These are phyloP conservation scores for Colletotrichum tamarilloi DNA, from an alignment of 2,329 filamentous ascomycete species.

Conservation along the genomic window DNA sequence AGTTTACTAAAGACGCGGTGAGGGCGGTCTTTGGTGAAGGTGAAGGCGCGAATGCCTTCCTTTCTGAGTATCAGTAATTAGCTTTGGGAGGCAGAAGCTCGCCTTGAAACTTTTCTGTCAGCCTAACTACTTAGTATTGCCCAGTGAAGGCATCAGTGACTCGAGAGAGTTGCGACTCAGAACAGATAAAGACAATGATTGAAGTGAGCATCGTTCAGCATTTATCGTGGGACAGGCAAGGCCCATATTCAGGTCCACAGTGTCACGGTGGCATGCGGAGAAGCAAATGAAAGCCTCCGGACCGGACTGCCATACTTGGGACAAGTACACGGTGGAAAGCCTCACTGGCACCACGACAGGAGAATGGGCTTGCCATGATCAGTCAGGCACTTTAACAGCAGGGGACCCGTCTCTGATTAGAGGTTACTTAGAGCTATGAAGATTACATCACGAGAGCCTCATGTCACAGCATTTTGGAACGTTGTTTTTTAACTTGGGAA, in stretches of 20 bases:
- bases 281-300: not conserved
- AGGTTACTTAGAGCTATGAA: fast-evolving
- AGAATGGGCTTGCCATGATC: too few relatives aligned
- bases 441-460: too few relatives aligned
- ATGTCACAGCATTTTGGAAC: not conserved
- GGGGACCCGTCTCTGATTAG: too few relatives aligned
- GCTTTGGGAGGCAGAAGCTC: too few relatives aligned
- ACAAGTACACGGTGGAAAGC: not conserved
- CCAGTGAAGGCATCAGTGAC: too few relatives aligned
- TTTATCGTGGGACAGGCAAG: not conserved
- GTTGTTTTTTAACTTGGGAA: constrained; percentile 33
- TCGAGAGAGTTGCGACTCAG: not conserved
- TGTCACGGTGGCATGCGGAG: not conserved
- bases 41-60: not conserved
- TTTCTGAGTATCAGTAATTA: not conserved
- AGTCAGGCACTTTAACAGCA: too few relatives aligned
- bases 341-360: not conserved
- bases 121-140: too few relatives aligned
- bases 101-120: not conserved
- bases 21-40: not conserved
- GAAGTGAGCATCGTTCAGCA: too few relatives aligned
- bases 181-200: not conserved
- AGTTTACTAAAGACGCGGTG: not conserved
- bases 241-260: not conserved
- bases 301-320: too few relatives aligned